These are phyloP conservation scores for Spizellomyces punctatus DNA, from an alignment of 192 early-diverging fungal species.

Conservation along the genomic window DNA sequence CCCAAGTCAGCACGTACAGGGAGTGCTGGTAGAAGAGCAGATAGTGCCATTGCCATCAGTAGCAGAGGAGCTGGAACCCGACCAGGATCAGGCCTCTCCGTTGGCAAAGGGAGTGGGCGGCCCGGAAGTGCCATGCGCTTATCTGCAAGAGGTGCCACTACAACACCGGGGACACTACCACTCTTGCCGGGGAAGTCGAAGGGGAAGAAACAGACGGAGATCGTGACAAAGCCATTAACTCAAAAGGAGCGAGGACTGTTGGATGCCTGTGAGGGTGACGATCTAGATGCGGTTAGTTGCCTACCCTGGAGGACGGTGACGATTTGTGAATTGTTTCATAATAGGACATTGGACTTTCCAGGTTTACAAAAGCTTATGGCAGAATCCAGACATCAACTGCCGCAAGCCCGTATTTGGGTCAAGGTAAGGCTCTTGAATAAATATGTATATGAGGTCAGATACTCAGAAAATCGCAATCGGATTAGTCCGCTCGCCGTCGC, in stretches of 20 bases:
- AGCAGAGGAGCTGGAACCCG: background rate
- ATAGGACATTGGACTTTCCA: background rate
- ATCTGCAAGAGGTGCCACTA: background rate
- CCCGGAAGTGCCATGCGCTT: background rate
- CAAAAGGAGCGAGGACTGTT: conserved; percentile 7
- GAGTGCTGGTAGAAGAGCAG: background rate
- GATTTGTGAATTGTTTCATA: background rate
- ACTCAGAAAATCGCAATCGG: background rate
- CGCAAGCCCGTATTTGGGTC: conserved; percentile 17
- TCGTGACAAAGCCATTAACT: background rate
- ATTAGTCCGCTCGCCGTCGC: conserved; percentile 27
- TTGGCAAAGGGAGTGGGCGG: background rate
- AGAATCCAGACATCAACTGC: conserved; percentile 25
- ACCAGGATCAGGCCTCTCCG: background rate
- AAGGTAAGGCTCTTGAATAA: conserved; percentile 7
- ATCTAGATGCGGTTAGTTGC: conserved; percentile 20
- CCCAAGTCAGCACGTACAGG: background rate
- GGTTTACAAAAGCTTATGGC: conserved; percentile 25
- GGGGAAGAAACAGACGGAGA: conserved; percentile 1
- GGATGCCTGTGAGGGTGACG: conserved; percentile 19
- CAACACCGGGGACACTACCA: background rate
- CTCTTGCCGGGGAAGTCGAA: background rate
- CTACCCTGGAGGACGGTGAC: background rate
- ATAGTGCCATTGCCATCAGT: background rate
- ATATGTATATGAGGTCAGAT: background rate